Percentiles rank a stretch among this genome's conserved stretches.
phyloP scores from a whole-genome alignment of 2,329 filamentous ascomycete genomes.

The Orbilia javanica region DNA sequence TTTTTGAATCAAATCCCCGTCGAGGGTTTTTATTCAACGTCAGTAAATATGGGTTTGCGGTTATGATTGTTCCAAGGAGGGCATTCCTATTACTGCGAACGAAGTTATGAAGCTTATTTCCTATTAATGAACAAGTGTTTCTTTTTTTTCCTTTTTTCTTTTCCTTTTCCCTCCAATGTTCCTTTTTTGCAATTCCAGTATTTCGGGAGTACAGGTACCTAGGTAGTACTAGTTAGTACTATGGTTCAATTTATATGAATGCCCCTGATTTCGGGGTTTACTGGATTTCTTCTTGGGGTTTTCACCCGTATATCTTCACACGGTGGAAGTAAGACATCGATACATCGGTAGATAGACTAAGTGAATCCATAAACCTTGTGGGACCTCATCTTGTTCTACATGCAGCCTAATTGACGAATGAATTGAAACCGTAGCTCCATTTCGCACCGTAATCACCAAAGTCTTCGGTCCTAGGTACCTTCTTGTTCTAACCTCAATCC shows the following conservation, averaged over 20 bases:
- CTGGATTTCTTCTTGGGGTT: background rate
- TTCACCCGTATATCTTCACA: no score
- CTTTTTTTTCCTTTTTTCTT: slow-evolving; percentile 8
- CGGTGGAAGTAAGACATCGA: no score
- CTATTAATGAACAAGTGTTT: background rate
- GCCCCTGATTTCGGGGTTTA: background rate
- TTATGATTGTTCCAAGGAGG: background rate
- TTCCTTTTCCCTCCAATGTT: no score
- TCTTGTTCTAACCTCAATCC: no score
- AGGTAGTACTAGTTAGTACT: slow-evolving; percentile 6
- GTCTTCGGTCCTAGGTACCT: no score
- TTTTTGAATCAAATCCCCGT: background rate
- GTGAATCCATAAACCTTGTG: no score
- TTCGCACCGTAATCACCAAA: no score
- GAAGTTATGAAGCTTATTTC: slow-evolving; percentile 2
- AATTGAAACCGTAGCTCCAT: no score
- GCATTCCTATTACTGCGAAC: background rate
- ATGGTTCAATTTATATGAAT: background rate
- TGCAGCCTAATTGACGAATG: no score
- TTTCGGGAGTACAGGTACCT: slow-evolving; percentile 7
- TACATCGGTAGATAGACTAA: no score
- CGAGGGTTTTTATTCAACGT: background rate
- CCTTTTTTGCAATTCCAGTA: background rate
- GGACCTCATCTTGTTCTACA: no score
- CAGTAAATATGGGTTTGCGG: background rate